Evolutionary conservation across 495 filamentous ascomycete species (phyloP).

Genomic region (Aspergillus asperescens): DNA sequence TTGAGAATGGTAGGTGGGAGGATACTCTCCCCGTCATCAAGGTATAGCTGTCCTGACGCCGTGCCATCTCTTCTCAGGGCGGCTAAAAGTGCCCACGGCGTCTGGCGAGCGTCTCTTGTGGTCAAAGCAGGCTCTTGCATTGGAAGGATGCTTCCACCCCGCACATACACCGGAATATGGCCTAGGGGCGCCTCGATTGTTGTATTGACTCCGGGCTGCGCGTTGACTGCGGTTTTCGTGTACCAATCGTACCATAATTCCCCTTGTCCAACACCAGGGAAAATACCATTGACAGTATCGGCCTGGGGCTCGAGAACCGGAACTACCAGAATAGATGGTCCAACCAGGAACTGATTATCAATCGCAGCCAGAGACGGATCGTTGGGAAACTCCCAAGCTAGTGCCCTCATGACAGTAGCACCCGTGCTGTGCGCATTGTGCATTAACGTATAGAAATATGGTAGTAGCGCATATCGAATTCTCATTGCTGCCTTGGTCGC

Average conservation of each 20-base stretch:
- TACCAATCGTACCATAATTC: slow-evolving; percentile 86
- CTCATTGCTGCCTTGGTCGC: slow-evolving; percentile 64
- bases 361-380: slow-evolving; percentile 64
- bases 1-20: slow-evolving; percentile 50
- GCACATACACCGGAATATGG: slow-evolving; percentile 72
- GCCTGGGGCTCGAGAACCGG: slow-evolving; percentile 66
- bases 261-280: slow-evolving; percentile 62
- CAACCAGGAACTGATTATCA: slow-evolving; percentile 75
- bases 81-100: slow-evolving; percentile 64
- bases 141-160: slow-evolving; percentile 65
- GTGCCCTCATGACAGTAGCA: slow-evolving; percentile 71
- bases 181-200: slow-evolving; percentile 71
- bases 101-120: slow-evolving; percentile 57
- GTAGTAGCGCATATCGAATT: slow-evolving; percentile 68
- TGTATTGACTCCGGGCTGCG: slow-evolving; percentile 56
- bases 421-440: slow-evolving; percentile 62
- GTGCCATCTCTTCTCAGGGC: slow-evolving; percentile 52
- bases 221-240: slow-evolving; percentile 49
- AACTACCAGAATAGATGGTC: slow-evolving; percentile 61
- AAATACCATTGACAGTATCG: slow-evolving; percentile 65
- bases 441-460: slow-evolving; percentile 81
- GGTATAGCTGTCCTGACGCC: slow-evolving; percentile 64
- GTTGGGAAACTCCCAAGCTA: slow-evolving; percentile 78
- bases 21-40: slow-evolving; percentile 80
- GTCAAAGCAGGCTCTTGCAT: slow-evolving; percentile 68